Evolutionary conservation across 805 yeast species (phyloP), one percentile per base, ranked within the genome.

Genomic region (Ogataea siamensis): DNA sequence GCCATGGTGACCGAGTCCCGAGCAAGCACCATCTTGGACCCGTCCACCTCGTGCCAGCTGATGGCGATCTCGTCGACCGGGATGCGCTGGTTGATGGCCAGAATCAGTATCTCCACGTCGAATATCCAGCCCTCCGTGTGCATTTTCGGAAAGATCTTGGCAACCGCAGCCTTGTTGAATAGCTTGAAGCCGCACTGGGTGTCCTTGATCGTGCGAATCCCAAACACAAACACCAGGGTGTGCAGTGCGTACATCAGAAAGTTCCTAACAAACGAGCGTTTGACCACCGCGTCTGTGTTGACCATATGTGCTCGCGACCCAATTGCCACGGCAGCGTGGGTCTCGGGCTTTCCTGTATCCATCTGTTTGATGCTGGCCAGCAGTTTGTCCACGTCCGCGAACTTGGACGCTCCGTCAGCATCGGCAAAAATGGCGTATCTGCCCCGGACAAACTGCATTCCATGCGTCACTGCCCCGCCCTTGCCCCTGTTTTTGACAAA

Each of bases 121-220:
- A 93, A 93, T 24, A 93, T 93, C 99, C 99, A 93, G 36, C 98
- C 81, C 62, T 93, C 99, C 8, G 95, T 91, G 60, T 91, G 97
- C 84, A 93, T 76, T 49, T 74, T 80, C 2, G 97, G 96, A 61
- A 88, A 87, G 28, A 93, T 85, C 37, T 54, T 53, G 12, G 52
- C 55, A 16, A 81, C 74, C 0, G 96, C 83, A 7, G 70, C 65
- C 43, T 79, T 74, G 50, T 91, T 86, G 63, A 91, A 93, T 61
- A 93, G 66, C 62, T 93, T 93, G 67, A 93, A 93, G 2, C 99
- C 99, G 67, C 99, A 93, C 67, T 93, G 99, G 8, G 99, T 93
- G 62, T 93, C 99, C 43, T 83, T 78, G 44, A 93, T 79, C 5
- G 78, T 72, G 49, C 95, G 72, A 32, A 93, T 85, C 11, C 99